Base-by-base conservation (phyloP, 2,329 filamentous ascomycete species). In the Cytospora piceicola region DNA sequence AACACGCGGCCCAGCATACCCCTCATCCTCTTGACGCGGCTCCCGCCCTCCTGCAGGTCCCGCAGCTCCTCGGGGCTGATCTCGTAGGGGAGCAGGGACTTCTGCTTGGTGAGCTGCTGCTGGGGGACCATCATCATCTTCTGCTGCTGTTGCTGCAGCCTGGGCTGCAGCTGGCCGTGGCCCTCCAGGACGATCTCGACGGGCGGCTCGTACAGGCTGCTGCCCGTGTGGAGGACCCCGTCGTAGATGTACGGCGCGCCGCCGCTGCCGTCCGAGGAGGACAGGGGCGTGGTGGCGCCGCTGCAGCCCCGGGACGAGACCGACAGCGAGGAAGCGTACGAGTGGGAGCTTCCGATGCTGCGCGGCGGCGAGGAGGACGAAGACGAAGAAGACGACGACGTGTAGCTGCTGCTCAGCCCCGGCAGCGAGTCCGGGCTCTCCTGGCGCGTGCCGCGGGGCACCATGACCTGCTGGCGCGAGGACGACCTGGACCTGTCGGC, bases 1-100 rank as follows among this genome's bases (percentile, higher is more conserved):
- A 86, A 83, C 66, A 86, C 79, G 52, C 84, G 82, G 39, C 81
- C 81, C 75, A 83, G 83, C 77, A 86, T 79, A 68, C 83, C 82
- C 49, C 82, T 79, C 53, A 79, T 77, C 15, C 66, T 58, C 66
- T 75, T 76, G 27, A 79, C 79, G 60, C 83, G 81, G 78, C 84
- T 84, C 55, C 76, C 74, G 51, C 76, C 78, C 58, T 84, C 80
- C 67, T 85, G 81, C 54, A 84, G 73, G 64, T 81, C 79, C 67
- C 80, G 79, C 66, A 85, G 79, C 66, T 86, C 81, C 30, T 86
- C 83, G 39, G 77, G 72, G 67, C 80, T 81, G 70, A 86, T 84
- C 75, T 87, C 84, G 74, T 86, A 87, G 7, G 84, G 82, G 5
- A 86, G 80, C 69, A 82, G 71, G 2, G 66, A 66, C 59, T 57